Percentiles rank a stretch among this genome's conserved stretches.
phyloP scores from a whole-genome alignment of 129 eudicot genomes.

The Rutidosis leptorrhynchoides region DNA sequence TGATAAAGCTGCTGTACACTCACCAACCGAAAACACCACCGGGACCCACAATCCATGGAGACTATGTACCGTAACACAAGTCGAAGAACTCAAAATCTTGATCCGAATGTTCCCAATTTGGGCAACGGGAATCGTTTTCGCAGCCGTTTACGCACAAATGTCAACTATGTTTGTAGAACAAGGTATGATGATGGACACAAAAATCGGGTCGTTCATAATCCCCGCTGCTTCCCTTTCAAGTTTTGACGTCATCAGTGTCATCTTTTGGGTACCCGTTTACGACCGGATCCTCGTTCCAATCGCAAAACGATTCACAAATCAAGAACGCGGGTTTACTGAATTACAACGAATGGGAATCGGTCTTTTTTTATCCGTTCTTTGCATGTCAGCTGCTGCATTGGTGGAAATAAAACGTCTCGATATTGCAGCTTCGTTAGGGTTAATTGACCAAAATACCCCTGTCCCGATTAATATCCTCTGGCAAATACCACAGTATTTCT shows the following conservation, averaged over 20 bases:
- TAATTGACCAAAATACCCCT: slow-evolving; percentile 44
- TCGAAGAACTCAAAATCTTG: slow-evolving; percentile 77
- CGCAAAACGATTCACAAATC: slow-evolving; percentile 61
- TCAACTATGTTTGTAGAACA: slow-evolving; percentile 87
- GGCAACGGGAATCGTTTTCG: slow-evolving; percentile 73
- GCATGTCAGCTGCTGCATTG: slow-evolving; percentile 92
- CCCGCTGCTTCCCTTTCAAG: slow-evolving; percentile 80
- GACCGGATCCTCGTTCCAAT: slow-evolving; percentile 72
- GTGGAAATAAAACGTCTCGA: slow-evolving; percentile 64
- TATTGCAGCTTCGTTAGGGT: slow-evolving; percentile 48
- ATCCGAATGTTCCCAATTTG: slow-evolving; percentile 93
- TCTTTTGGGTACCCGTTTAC: slow-evolving; percentile 76
- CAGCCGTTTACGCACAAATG: slow-evolving; percentile 83
- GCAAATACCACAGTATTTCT: slow-evolving; percentile 84
- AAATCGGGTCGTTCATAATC: slow-evolving; percentile 53
- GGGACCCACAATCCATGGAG: slow-evolving; percentile 64
- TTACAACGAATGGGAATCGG: slow-evolving; percentile 90
- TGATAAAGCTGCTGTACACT: slow-evolving; percentile 70
- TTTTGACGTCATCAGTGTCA: slow-evolving; percentile 68
- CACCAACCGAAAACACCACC: slow-evolving; percentile 41
- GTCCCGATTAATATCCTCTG: slow-evolving; percentile 66
- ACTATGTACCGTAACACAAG: slow-evolving; percentile 87
- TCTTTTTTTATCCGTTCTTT: slow-evolving; percentile 61
- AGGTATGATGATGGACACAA: slow-evolving; percentile 80
- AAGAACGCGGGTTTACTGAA: slow-evolving; percentile 68